A percentile compares a stretch with the other conserved stretches of the same genome.
phyloP scores from a whole-genome alignment of 2,329 filamentous ascomycete genomes.

The Sarocladiaceae sp. region DNA sequence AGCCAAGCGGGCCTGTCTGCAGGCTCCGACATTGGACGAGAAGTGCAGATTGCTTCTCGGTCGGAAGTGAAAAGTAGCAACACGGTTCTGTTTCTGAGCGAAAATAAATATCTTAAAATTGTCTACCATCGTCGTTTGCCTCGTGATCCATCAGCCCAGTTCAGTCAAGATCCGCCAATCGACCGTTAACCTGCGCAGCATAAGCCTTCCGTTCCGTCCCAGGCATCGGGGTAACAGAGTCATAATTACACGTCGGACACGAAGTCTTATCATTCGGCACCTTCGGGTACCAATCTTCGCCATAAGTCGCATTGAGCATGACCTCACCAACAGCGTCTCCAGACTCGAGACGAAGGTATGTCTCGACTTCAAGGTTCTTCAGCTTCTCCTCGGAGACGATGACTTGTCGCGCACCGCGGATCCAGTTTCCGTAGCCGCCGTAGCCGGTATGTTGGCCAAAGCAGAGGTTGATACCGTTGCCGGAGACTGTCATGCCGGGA shows the following conservation, averaged over 20 bases:
- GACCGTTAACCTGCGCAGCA: constrained; percentile 1
- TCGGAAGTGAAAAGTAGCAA: no score
- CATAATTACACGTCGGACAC: constrained; percentile 17
- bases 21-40: no score
- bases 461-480: constrained; percentile 44
- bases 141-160: neutral
- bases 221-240: constrained; percentile 11
- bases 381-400: constrained; percentile 39
- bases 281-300: constrained; percentile 47
- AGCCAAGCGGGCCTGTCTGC: no score
- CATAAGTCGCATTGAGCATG: constrained; percentile 55
- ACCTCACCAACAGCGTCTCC: constrained; percentile 47
- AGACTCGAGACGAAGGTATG: constrained; percentile 58
- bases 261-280: constrained; percentile 33
- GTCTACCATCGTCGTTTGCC: neutral
- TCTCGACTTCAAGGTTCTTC: constrained; percentile 40
- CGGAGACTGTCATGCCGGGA: constrained; percentile 27
- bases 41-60: neutral
- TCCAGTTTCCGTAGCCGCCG: constrained; percentile 64
- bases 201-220: constrained; percentile 1
- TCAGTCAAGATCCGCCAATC: neutral
- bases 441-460: constrained; percentile 67
- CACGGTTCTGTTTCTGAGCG: no score
- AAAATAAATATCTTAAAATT: no score
- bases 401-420: constrained; percentile 56